Evolutionary conservation across 176 grass and related monocot genomes (phyloP).

Genomic region (Cenchrus americanus): DNA sequence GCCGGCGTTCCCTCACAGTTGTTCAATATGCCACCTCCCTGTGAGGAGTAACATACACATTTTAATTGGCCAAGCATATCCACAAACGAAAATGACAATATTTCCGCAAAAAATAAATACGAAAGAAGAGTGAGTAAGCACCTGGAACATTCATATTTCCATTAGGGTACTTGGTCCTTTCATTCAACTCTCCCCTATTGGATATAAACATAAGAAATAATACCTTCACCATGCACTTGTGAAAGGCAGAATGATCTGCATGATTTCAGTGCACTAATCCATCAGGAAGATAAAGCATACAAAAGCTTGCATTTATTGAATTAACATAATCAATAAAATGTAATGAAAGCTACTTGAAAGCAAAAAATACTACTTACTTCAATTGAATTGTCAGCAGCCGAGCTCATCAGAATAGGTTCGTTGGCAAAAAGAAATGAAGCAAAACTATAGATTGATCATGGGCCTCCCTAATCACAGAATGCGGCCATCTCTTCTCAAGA

Average conservation of each 20-base stretch:
- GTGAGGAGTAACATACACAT: too few relatives aligned
- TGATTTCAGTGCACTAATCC: background rate
- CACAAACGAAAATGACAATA: too few relatives aligned
- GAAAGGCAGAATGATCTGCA: background rate
- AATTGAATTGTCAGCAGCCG: conserved; percentile 96
- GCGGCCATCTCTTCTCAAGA: conserved; percentile 83
- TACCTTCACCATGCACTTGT: too few relatives aligned
- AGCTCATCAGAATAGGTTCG: conserved; percentile 96
- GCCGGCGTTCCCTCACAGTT: too few relatives aligned
- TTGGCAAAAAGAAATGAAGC: conserved; percentile 87
- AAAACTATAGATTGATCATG: conserved; percentile 91
- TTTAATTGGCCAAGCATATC: too few relatives aligned
- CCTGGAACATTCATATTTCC: too few relatives aligned
- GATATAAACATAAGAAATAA: too few relatives aligned
- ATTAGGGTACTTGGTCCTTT: too few relatives aligned
- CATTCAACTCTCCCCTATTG: too few relatives aligned
- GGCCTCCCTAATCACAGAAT: conserved; percentile 92
- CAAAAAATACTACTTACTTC: conserved; percentile 59
- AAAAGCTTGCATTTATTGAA: background rate
- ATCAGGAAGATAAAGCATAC: background rate
- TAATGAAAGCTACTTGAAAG: background rate
- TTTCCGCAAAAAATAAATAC: too few relatives aligned
- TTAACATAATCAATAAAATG: background rate
- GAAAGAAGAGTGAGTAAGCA: too few relatives aligned
- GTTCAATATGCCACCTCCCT: too few relatives aligned